A percentile compares a stretch with the other conserved stretches of the same genome.
Evolutionary conservation across 179 eudicot genomes (phyloP).

Genomic region (Amaranthus tricolor): DNA sequence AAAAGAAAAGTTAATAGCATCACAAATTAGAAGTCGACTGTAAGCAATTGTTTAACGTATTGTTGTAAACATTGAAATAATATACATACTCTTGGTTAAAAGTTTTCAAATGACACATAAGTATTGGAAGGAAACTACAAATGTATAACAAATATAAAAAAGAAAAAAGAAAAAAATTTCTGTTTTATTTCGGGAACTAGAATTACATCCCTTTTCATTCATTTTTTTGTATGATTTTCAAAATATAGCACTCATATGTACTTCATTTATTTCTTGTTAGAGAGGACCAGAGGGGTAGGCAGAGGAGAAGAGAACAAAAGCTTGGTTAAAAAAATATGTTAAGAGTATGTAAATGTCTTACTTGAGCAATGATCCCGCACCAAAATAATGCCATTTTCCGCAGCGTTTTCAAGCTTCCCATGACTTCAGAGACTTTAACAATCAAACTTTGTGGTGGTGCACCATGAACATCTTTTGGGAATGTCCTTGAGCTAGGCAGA

Average conservation of each 20-base stretch:
- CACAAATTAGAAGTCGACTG: neutral
- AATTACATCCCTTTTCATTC: neutral
- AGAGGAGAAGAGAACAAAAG: neutral
- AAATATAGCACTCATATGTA: too few relatives aligned
- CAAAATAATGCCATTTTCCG: slow-evolving; percentile 81
- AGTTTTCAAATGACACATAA: neutral
- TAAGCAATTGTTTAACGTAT: slow-evolving; percentile 6
- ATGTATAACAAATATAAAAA: neutral
- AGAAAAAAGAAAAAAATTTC: too few relatives aligned
- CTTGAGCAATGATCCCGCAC: slow-evolving; percentile 73
- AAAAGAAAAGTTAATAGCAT: neutral
- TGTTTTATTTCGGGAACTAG: too few relatives aligned
- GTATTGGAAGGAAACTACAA: neutral
- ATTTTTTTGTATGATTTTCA: neutral
- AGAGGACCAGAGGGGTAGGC: neutral
- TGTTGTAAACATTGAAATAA: neutral
- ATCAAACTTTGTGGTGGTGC: slow-evolving; percentile 77
- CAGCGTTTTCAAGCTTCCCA: slow-evolving; percentile 79
- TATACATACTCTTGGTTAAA: neutral
- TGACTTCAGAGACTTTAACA: slow-evolving; percentile 76
- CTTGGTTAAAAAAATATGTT: neutral
- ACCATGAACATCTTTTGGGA: slow-evolving; percentile 82
- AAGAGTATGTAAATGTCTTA: slow-evolving; percentile 43
- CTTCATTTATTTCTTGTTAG: neutral
- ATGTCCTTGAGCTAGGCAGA: slow-evolving; percentile 36